A percentile compares a stretch with the other conserved stretches of the same genome.
phyloP scores from a whole-genome alignment of 495 filamentous ascomycete genomes.

The Pseudoneurospora amorphoporcata region DNA sequence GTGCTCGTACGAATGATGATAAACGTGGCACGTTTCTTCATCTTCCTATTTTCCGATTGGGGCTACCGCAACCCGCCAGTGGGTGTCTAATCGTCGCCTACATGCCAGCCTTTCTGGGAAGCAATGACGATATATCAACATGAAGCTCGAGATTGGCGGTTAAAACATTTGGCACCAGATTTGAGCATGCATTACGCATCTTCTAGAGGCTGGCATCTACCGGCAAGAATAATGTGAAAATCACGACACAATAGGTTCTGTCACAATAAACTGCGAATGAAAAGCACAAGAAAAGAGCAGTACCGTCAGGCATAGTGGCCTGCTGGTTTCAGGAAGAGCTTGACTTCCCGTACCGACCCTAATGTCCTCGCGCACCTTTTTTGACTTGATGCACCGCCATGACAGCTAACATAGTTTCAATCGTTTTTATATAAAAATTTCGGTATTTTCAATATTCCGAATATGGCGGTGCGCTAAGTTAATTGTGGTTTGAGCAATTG shows the following conservation, averaged over 20 bases:
- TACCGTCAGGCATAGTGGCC: not conserved
- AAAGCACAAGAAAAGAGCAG: not conserved
- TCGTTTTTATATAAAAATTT: too few relatives aligned
- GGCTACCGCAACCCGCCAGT: not conserved
- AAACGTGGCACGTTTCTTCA: constrained; percentile 16
- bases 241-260: not conserved
- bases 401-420: too few relatives aligned
- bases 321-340: not conserved
- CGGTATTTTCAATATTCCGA: too few relatives aligned
- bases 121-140: not conserved
- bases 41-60: constrained; percentile 22
- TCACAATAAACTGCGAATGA: not conserved
- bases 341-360: too few relatives aligned
- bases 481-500: too few relatives aligned
- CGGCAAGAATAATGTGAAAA: not conserved
- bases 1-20: constrained; percentile 4
- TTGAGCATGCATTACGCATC: not conserved
- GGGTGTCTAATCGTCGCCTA: not conserved
- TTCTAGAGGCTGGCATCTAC: not conserved
- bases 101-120: not conserved
- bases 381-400: too few relatives aligned
- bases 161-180: not conserved
- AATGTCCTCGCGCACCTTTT: too few relatives aligned
- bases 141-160: not conserved
- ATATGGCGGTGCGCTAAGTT: too few relatives aligned